These are phyloP conservation scores for Talaromyces sp. DNA, from an alignment of 2,329 filamentous ascomycete genomes.

Conservation along the genomic window DNA sequence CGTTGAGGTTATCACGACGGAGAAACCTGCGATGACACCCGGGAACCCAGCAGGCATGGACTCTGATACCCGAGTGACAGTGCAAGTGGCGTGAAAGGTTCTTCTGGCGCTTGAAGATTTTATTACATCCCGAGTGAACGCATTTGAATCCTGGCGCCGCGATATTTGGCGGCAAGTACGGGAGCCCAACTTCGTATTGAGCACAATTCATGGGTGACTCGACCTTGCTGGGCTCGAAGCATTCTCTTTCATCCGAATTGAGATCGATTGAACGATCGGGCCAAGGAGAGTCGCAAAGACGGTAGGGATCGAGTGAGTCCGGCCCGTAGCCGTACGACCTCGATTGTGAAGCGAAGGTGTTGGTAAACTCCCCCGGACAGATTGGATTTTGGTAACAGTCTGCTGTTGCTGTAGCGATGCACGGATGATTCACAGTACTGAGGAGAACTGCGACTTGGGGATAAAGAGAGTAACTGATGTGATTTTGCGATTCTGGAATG, in stretches of 20 bases:
- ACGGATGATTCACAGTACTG: background rate
- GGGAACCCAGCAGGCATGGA: conserved; percentile 3
- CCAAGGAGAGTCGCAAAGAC: background rate
- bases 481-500: background rate
- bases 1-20: background rate
- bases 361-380: background rate
- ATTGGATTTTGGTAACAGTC: background rate
- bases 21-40: background rate
- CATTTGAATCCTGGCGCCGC: background rate
- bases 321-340: background rate
- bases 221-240: background rate
- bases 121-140: background rate
- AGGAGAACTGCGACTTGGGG: background rate
- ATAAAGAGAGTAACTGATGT: background rate
- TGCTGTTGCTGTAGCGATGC: background rate
- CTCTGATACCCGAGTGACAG: background rate
- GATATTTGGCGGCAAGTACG: background rate
- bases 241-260: background rate
- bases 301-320: background rate
- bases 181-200: background rate
- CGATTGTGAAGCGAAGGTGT: background rate
- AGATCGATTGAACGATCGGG: background rate
- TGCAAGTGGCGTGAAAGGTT: background rate
- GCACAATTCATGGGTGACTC: background rate
- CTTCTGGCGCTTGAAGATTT: background rate